Percentiles rank a stretch among this genome's conserved stretches.
Conservation (phyloP, 2,329 filamentous ascomycete genomes). For the Apiospora marii region DNA sequence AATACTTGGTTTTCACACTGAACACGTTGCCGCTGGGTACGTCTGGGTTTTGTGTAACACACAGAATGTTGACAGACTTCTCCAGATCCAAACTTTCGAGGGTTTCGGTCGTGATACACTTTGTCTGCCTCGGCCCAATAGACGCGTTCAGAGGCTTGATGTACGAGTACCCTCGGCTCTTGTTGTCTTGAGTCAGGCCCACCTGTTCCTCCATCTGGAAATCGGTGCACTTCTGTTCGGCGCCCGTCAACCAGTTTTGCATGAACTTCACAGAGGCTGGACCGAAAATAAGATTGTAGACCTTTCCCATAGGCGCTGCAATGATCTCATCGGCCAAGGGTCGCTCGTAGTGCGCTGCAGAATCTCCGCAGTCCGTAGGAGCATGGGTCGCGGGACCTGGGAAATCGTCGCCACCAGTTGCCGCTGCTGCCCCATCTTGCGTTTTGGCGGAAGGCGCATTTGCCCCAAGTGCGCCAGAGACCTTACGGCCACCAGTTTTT, state of each 20-base stretch:
- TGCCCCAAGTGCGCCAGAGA: constrained; percentile 63
- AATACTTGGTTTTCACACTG: constrained; percentile 91
- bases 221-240: constrained; percentile 88
- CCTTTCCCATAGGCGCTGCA: constrained; percentile 86
- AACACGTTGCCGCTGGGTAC: constrained; percentile 95
- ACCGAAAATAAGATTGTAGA: constrained; percentile 90
- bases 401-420: constrained; percentile 67
- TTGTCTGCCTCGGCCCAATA: constrained; percentile 93
- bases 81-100: constrained; percentile 89
- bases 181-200: constrained; percentile 78
- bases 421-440: constrained; percentile 54
- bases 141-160: constrained; percentile 87
- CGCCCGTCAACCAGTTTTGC: constrained; percentile 79
- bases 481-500: constrained; percentile 73
- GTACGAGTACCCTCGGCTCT: constrained; percentile 79
- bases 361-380: constrained; percentile 86
- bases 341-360: constrained; percentile 82
- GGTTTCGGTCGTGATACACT: constrained; percentile 86
- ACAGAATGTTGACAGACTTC: constrained; percentile 82
- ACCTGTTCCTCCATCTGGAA: constrained; percentile 86
- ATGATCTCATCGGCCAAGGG: constrained; percentile 86
- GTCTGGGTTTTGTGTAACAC: constrained; percentile 89
- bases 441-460: constrained; percentile 59
- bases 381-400: constrained; percentile 84
- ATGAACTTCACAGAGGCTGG: constrained; percentile 82